Percentiles rank a stretch among this genome's conserved stretches.
phyloP scores from a whole-genome alignment of 1,284 basidiomycete genomes.

The Schizophyllum commune region DNA sequence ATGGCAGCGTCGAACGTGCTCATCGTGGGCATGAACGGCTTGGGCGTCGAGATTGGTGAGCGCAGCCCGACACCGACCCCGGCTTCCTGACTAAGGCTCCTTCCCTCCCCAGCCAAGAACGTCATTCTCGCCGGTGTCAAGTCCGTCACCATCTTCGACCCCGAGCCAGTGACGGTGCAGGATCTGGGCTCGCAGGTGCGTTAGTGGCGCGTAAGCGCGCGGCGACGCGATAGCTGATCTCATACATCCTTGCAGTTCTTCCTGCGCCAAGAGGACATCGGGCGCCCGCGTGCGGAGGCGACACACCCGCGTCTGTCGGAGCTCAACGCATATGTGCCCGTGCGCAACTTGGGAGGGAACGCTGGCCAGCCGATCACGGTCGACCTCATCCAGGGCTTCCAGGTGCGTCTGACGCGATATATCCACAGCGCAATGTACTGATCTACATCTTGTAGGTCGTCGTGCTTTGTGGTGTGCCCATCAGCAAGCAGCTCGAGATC shows the following conservation, averaged over 20 bases:
- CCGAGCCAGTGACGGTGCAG: constrained; percentile 76
- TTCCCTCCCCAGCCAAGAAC: constrained; percentile 77
- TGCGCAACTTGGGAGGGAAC: constrained; percentile 68
- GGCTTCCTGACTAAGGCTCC: not conserved
- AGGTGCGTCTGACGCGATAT: constrained; percentile 39
- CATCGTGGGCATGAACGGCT: constrained; percentile 87
- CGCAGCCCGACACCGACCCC: constrained; percentile 9
- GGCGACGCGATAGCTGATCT: constrained; percentile 1
- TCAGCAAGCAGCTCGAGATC: constrained; percentile 87
- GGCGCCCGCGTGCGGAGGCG: constrained; percentile 81
- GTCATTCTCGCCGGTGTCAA: constrained; percentile 95
- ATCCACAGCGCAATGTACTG: not conserved
- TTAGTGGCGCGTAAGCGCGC: constrained; percentile 7
- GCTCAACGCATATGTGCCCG: constrained; percentile 94
- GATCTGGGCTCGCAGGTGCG: constrained; percentile 90
- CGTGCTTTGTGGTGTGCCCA: constrained; percentile 76
- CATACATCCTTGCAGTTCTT: constrained; percentile 66
- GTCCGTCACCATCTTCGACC: constrained; percentile 95
- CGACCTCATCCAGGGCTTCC: constrained; percentile 81
- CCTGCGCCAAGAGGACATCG: constrained; percentile 82
- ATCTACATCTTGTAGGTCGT: constrained; percentile 54
- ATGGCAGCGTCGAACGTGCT: constrained; percentile 98
- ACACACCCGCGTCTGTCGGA: constrained; percentile 90
- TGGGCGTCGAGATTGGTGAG: constrained; percentile 94
- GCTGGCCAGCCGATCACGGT: constrained; percentile 68